Conservation (phyloP, 2,329 filamentous ascomycete species). For the Boeremia lycopersici region DNA sequence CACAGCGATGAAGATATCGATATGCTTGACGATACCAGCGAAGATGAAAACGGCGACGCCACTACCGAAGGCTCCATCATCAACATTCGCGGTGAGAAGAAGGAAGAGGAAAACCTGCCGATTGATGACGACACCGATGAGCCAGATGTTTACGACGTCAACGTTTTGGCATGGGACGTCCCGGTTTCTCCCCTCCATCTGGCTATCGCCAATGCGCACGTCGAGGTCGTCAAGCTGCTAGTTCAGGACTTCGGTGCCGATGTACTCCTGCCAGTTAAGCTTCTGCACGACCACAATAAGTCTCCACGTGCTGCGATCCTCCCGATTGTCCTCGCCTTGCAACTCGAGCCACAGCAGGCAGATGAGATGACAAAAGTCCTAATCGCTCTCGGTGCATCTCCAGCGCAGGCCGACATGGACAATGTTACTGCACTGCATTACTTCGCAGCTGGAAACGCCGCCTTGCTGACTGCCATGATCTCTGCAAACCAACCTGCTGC, state of each 20-base stretch:
- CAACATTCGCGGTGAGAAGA: conserved; percentile 55
- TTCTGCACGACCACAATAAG: conserved; percentile 56
- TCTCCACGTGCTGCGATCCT: conserved; percentile 67
- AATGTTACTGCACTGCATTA: conserved; percentile 69
- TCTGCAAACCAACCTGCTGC: conserved; percentile 67
- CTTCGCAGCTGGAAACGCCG: conserved; percentile 21
- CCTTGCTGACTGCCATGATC: conserved; percentile 51
- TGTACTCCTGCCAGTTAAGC: conserved; percentile 74
- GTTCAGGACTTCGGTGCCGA: conserved; percentile 77
- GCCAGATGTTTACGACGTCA: conserved; percentile 80
- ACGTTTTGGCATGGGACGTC: conserved; percentile 80
- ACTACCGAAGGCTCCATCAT: conserved; percentile 80
- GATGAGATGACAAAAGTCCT: conserved; percentile 69
- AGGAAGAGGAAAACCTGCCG: conserved; percentile 54
- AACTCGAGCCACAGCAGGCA: conserved; percentile 67
- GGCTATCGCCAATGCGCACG: conserved; percentile 75
- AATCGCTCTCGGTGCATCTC: conserved; percentile 72
- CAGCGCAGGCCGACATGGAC: conserved; percentile 71
- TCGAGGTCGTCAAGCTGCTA: conserved; percentile 70
- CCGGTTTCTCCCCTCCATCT: conserved; percentile 77
- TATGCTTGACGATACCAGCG: conserved; percentile 55
- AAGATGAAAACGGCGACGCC: conserved; percentile 42
- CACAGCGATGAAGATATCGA: conserved; percentile 59
- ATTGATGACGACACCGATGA: conserved; percentile 65
- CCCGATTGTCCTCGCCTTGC: conserved; percentile 70